Evolutionary conservation across 345 rosid genomes (phyloP).

Genomic region (Hypericum perforatum): DNA sequence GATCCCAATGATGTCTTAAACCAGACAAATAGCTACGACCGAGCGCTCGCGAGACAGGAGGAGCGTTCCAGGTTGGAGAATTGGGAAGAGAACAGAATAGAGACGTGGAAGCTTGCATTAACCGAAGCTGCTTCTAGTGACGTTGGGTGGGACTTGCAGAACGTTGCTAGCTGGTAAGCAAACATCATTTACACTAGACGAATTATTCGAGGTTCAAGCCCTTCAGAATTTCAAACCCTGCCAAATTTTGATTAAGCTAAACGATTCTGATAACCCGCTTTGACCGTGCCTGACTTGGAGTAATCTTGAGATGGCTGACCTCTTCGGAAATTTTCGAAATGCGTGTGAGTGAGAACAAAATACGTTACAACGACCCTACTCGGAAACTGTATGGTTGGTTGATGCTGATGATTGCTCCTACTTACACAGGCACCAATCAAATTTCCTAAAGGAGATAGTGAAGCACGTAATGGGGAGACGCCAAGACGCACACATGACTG

Average conservation of each 20-base stretch:
- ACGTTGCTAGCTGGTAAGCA: background rate
- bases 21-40: background rate
- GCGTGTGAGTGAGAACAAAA: too few relatives aligned
- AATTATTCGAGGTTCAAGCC: background rate
- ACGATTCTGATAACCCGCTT: too few relatives aligned
- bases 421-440: background rate
- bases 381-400: too few relatives aligned
- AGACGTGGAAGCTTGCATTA: background rate
- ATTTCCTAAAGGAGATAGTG: constrained; percentile 1
- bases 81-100: background rate
- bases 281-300: too few relatives aligned
- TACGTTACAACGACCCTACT: too few relatives aligned
- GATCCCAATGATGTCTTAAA: background rate
- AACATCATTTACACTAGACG: background rate
- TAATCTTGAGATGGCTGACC: too few relatives aligned
- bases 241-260: too few relatives aligned
- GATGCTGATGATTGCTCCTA: background rate
- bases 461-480: background rate
- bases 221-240: too few relatives aligned
- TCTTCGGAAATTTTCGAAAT: too few relatives aligned
- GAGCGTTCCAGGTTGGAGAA: background rate
- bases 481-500: constrained; percentile 3
- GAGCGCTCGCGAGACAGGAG: background rate
- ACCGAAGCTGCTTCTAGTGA: background rate
- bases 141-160: background rate